These are phyloP conservation scores for Fusarium citri DNA, from an alignment of 2,329 filamentous ascomycete species.

Conservation along the genomic window DNA sequence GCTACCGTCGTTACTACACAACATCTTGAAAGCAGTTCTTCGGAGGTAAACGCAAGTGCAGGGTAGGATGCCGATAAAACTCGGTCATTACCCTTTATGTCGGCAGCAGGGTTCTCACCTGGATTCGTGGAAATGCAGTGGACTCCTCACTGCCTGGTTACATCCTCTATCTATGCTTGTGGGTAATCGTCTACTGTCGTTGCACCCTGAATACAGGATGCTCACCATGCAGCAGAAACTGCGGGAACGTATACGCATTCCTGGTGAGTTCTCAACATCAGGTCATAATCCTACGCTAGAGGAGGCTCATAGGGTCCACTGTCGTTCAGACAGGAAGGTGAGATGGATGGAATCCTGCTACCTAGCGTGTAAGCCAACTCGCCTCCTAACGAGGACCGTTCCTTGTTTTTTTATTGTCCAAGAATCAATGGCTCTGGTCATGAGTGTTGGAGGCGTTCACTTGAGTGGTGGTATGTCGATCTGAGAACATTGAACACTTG, in stretches of 20 bases:
- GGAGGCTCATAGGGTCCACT: slow-evolving; percentile 14
- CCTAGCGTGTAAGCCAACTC: slow-evolving; percentile 1
- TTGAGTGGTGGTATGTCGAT: background rate
- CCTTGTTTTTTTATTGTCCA: slow-evolving; percentile 8
- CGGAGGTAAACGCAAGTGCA: background rate
- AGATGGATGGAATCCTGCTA: background rate
- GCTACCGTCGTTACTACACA: background rate
- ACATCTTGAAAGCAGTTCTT: background rate
- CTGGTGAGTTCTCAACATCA: slow-evolving; percentile 10
- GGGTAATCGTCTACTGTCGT: background rate
- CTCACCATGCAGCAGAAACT: slow-evolving; percentile 2
- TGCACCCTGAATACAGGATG: background rate
- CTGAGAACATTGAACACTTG: background rate
- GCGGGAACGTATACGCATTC: slow-evolving; percentile 8
- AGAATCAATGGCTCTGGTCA: slow-evolving; percentile 1
- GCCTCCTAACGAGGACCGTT: background rate
- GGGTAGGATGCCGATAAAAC: slow-evolving; percentile 13
- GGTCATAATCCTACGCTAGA: slow-evolving; percentile 30
- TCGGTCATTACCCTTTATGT: slow-evolving; percentile 13
- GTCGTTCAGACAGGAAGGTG: slow-evolving; percentile 10
- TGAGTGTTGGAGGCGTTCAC: background rate
- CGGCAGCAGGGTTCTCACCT: background rate
- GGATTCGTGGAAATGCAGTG: background rate
- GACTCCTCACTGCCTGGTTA: background rate
- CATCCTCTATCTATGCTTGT: background rate